These are phyloP conservation scores for Gaultheria prostrata DNA, from an alignment of 148 eudicot genomes.

Conservation along the genomic window DNA sequence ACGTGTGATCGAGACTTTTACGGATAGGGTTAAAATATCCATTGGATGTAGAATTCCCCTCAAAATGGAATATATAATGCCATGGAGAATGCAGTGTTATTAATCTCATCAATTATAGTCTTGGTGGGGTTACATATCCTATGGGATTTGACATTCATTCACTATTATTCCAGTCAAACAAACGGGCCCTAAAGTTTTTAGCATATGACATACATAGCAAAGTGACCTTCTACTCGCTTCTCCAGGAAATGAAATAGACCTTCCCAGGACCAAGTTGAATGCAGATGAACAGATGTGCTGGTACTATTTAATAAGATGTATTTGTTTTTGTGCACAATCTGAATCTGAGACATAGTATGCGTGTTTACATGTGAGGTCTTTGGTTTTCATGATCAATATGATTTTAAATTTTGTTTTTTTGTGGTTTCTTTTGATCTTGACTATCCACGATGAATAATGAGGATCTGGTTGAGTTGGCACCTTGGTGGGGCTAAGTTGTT, in stretches of 20 bases:
- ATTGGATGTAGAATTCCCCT: neutral
- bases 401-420: neutral
- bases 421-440: neutral
- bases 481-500: neutral
- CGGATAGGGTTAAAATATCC: neutral
- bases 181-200: neutral
- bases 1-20: neutral
- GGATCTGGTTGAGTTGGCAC: neutral
- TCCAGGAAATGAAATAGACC: conserved; percentile 77
- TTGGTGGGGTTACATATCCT: neutral
- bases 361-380: neutral
- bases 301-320: conserved; percentile 33
- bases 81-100: neutral
- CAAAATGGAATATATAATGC: neutral
- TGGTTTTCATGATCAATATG: neutral
- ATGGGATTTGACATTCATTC: neutral
- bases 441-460: neutral
- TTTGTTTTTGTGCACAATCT: conserved; percentile 18
- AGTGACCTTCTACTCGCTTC: conserved; percentile 17
- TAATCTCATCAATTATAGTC: neutral
- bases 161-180: neutral
- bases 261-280: conserved; percentile 76
- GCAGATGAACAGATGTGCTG: conserved; percentile 99
- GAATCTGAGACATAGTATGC: neutral
- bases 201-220: conserved; percentile 12